These are phyloP conservation scores for Neospermospora avenae DNA, from an alignment of 2,329 filamentous ascomycete species.

Conservation along the genomic window DNA sequence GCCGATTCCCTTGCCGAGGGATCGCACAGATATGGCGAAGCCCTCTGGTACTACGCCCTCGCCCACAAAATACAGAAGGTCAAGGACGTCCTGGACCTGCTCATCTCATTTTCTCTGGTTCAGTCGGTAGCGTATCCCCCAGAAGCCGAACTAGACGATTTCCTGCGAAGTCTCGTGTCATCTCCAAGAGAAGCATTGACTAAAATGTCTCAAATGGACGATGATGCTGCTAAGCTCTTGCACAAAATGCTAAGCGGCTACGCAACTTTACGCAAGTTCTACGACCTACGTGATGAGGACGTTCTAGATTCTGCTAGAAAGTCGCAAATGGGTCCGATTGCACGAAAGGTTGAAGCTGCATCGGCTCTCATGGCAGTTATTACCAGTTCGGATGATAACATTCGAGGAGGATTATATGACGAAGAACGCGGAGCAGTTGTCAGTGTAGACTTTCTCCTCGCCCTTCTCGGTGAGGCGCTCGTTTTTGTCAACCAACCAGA, in stretches of 20 bases:
- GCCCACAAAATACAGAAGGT: slow-evolving; percentile 77
- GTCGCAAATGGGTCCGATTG: slow-evolving; percentile 44
- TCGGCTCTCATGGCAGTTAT: slow-evolving; percentile 78
- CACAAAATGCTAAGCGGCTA: slow-evolving; percentile 88
- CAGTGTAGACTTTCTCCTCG: slow-evolving; percentile 81
- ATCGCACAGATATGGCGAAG: slow-evolving; percentile 77
- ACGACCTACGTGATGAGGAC: slow-evolving; percentile 78
- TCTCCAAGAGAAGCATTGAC: slow-evolving; percentile 71
- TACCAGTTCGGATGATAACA: slow-evolving; percentile 81
- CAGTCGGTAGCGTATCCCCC: slow-evolving; percentile 80
- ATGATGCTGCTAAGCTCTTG: slow-evolving; percentile 78
- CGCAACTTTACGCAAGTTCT: slow-evolving; percentile 85
- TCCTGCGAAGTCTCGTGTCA: slow-evolving; percentile 66
- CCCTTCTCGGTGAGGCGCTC: slow-evolving; percentile 78
- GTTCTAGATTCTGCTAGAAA: slow-evolving; percentile 39
- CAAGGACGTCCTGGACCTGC: slow-evolving; percentile 78
- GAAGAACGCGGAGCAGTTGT: slow-evolving; percentile 76
- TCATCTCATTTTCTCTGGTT: slow-evolving; percentile 83
- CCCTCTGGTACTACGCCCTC: slow-evolving; percentile 86
- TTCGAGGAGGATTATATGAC: slow-evolving; percentile 87
- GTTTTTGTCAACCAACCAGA: slow-evolving; percentile 67
- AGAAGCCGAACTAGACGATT: slow-evolving; percentile 66
- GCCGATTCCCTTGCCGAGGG: slow-evolving; percentile 72
- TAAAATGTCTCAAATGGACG: slow-evolving; percentile 68
- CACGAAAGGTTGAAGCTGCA: slow-evolving; percentile 66